A percentile compares a stretch with the other conserved stretches of the same genome.
phyloP scores from a whole-genome alignment of 2,329 filamentous ascomycete species.

The Curvularia verruculosa region DNA sequence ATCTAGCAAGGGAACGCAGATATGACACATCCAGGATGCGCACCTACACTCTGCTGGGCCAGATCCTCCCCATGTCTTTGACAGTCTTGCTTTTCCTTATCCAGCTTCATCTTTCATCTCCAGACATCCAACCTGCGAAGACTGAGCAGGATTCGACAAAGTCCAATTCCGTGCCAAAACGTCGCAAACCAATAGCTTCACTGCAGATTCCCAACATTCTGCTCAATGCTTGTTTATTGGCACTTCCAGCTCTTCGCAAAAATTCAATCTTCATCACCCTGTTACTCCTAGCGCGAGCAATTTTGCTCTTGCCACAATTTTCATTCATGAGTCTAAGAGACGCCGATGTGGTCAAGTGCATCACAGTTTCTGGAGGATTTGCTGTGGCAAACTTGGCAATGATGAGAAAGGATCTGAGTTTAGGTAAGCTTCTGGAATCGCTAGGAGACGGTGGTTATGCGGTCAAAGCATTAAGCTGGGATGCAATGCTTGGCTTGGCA shows the following conservation, averaged over 20 bases:
- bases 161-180: background rate
- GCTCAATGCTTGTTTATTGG: conserved; percentile 33
- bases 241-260: conserved; percentile 23
- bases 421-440: conserved; percentile 13
- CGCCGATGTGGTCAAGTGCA: conserved; percentile 27
- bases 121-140: conserved; percentile 13
- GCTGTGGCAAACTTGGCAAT: conserved; percentile 30
- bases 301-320: conserved; percentile 34
- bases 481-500: conserved; percentile 29
- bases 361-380: conserved; percentile 35
- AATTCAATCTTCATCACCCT: conserved; percentile 29
- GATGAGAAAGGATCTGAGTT: conserved; percentile 21
- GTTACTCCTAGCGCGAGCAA: conserved; percentile 25
- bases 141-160: background rate
- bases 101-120: conserved; percentile 31
- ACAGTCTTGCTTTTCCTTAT: conserved; percentile 36
- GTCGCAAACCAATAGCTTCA: conserved; percentile 21
- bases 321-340: conserved; percentile 22
- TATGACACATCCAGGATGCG: conserved; percentile 20
- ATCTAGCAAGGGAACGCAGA: conserved; percentile 21
- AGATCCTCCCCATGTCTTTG: conserved; percentile 40
- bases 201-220: conserved; percentile 35
- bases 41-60: conserved; percentile 36
- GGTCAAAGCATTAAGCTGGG: conserved; percentile 37
- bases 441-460: conserved; percentile 22